Evolutionary conservation across 2,329 filamentous ascomycete genomes (phyloP), one percentile per base, ranked within the genome.

Genomic region (Diaporthe ampelina): DNA sequence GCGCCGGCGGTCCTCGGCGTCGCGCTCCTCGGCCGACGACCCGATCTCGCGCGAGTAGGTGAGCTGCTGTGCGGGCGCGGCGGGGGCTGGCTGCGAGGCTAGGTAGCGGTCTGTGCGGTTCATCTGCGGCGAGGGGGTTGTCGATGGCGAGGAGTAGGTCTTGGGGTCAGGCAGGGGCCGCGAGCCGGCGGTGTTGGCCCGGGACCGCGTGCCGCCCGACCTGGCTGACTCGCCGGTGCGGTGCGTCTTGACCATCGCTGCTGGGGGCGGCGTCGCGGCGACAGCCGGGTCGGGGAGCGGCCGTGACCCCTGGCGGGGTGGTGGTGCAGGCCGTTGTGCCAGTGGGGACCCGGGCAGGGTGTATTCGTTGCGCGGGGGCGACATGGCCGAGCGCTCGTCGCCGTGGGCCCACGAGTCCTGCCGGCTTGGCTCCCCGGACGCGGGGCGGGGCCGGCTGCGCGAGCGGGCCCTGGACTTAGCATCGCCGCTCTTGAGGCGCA

Each of bases 341-440:
- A 78, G 75, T 21, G 75, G 74, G 11, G 77, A 76, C n/a, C 77
- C 77, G 19, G 77, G 80, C 54, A 83, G 82, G 73, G 85, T 85
- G 40, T 87, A 83, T 50, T 85, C 82, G 35, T 83, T 83, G 85
- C 85, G 85, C 57, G 90, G 87, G 59, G 89, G 89, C 35, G 88
- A 88, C 21, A 94, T 84, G 58, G 90, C 88, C 59, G 93, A 91
- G 58, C 89, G 89, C 81, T 76, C 74, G 24, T 76, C 74, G 77
- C 92, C 89, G 72, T 84, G 83, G 76, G 90, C 83, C 91, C 91
- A 94, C 76, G 93, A 88, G 81, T 94, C 84, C 81, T 92, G 85
- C 79, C 92, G 83, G 83, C 89, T 83, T 80, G 89, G 85, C 50
- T 73, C 74, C 3, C 74, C 74, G 17, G 68, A 65, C 7, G 74